Base-by-base conservation (phyloP, 257 asterid genomes). In the Solanum dulcamara region DNA sequence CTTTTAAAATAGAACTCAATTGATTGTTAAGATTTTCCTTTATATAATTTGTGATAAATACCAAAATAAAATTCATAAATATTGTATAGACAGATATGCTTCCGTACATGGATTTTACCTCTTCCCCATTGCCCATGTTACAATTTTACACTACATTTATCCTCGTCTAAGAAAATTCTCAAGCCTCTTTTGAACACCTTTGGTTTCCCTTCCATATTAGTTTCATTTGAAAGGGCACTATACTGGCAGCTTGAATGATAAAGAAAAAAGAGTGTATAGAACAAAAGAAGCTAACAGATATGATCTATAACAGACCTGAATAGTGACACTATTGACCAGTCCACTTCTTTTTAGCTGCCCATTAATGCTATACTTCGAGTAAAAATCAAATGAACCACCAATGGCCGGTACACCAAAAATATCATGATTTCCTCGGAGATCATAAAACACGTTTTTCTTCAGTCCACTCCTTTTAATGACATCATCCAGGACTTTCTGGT, bases 341-440 rank as follows among this genome's bases (percentile, higher is more conserved):
- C 89, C 91, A 67, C 84, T 90, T 88, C 98, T 91, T 85, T 88
- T 90, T 74, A 90, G 92, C 88, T 88, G 90, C 81, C 91, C 92
- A 59, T 68, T 94, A 86, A 97, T 67, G 93, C 99, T 97, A 89
- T 94, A 92, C 26, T 80, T 91, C 5, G 95, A 92, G 91, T 89
- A 97, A 89, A 88, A 97, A 89, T 97, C 98, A 33, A 86, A 88
- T 79, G 96, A 81, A 28, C 98, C 93, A 75, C 93, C 94, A 79
- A 90, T 80, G 38, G 33, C 88, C 28, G 97, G 94, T 84, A 96
- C 99, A 15, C 98, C 99, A 85, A 95, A 97, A 88, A 89, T 93
- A 86, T 97, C 99, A 35, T 97, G 99, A 87, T 97, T 95, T 82
- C 99, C 99, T 84, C 98, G 93, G 74, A 97, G 93, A 88, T 97